Base-by-base conservation (phyloP, 495 filamentous ascomycete species). In the Penicillium maclennaniae region DNA sequence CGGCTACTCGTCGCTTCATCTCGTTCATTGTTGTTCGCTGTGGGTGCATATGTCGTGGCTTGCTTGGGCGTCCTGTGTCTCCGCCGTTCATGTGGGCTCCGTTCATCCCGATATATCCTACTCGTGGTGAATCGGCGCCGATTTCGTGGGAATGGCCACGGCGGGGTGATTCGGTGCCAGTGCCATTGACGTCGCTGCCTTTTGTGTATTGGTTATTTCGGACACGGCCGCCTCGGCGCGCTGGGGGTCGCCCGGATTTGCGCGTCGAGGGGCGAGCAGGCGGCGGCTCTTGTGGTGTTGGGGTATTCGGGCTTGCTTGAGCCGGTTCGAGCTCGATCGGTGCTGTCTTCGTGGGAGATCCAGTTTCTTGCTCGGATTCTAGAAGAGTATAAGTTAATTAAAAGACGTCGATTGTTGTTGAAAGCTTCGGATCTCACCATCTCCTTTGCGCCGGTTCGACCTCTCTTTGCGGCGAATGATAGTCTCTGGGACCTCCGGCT, bases 131-230 rank as follows among this genome's bases (percentile, higher is more conserved):
- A 45, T 76, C 69, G 10, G 60, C 61, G 39, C 72, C 77, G 31
- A 71, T 69, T 40, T 90, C 85, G 54, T 86, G 81, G 6, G 85
- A 87, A 51, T 85, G 78, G 1, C 83, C 87, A 9, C 86, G 78
- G 17, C 80, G 78, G 1, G 86, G 86, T 20, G 87, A 86, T 36
- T 79, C 69, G 26, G 62, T 62, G 47, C 85, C 82, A 49, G 83
- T 81, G 16, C 68, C 69, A 23, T 84, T 81, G 19, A 70, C 66
- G 55, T 89, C 86, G 21, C 82, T 78, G 57, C 93, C 89, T 65
- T 83, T 83, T 0, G 87, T 93, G 59, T 93, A 91, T 70, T 95
- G 91, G 55, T 95, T 95, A 49, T 89, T 85, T 14, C 91, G 91
- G 37, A 87, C 72, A 68, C 90, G 81, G 23, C 83, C 82, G 25